phyloP scores from a whole-genome alignment of 345 rosid species.

The Rhizophora apiculata region DNA sequence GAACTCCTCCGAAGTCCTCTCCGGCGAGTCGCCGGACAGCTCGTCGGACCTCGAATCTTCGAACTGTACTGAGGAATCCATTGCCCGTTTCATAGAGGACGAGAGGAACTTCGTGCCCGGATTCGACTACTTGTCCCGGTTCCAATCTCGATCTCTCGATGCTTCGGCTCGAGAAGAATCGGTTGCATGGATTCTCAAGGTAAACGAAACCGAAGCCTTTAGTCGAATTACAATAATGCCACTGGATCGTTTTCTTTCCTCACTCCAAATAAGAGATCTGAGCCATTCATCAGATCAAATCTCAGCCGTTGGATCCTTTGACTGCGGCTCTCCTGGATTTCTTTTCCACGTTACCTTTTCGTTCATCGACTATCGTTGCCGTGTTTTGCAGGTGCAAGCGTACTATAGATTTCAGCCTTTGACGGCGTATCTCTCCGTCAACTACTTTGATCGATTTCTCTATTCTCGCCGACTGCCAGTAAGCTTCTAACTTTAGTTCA shows the following conservation, averaged over 20 bases:
- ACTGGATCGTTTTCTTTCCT: neutral
- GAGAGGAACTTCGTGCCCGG: conserved; percentile 89
- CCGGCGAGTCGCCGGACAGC: conserved; percentile 60
- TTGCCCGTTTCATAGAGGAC: conserved; percentile 62
- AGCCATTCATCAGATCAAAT: neutral
- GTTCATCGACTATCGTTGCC: conserved; percentile 1
- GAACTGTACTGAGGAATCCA: conserved; percentile 48
- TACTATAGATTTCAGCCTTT: conserved; percentile 68
- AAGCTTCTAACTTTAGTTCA: conserved; percentile 16
- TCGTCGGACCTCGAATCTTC: conserved; percentile 56
- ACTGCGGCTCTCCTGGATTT: neutral
- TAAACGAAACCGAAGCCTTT: neutral
- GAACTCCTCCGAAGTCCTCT: conserved; percentile 57
- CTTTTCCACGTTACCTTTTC: neutral
- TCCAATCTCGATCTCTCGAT: conserved; percentile 65
- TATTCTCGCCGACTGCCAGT: conserved; percentile 73
- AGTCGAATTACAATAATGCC: conserved; percentile 22
- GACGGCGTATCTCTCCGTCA: conserved; percentile 95
- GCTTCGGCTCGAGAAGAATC: conserved; percentile 83
- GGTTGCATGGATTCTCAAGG: conserved; percentile 98
- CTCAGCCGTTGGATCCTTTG: neutral
- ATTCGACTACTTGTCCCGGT: conserved; percentile 69
- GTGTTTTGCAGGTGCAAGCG: conserved; percentile 60
- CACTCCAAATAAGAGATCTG: no score
- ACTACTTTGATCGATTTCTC: conserved; percentile 90